A percentile compares a stretch with the other conserved stretches of the same genome.
Evolutionary conservation across 306 rosid species (phyloP).

Genomic region (Quillaja saponaria): DNA sequence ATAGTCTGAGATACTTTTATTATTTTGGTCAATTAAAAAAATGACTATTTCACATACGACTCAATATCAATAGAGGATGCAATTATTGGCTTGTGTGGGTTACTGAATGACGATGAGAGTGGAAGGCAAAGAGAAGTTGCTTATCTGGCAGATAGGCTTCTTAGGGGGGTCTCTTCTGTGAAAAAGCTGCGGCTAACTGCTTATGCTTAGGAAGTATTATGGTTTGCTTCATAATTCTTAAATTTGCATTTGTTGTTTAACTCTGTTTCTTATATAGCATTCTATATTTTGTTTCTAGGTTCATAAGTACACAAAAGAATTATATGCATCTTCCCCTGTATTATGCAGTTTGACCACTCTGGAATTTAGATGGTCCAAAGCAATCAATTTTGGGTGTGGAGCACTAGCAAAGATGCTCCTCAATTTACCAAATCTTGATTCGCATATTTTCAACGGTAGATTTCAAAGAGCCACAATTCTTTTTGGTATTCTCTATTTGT

Average conservation of each 20-base stretch:
- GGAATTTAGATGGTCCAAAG: background rate
- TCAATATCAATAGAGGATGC: background rate
- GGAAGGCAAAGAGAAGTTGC: background rate
- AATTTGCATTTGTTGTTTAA: background rate
- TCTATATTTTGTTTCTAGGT: background rate
- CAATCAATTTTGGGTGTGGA: background rate
- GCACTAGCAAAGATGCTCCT: background rate
- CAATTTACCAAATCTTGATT: background rate
- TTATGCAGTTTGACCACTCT: background rate
- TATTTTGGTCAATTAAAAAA: no score
- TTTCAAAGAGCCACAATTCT: background rate
- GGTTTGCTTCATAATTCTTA: no score
- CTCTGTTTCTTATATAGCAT: no score
- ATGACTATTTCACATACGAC: no score
- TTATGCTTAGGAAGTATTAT: background rate
- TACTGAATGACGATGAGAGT: background rate
- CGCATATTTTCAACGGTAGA: background rate
- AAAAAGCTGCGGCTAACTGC: background rate
- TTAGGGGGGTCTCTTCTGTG: background rate
- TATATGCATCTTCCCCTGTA: background rate
- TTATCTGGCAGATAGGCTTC: conserved; percentile 1
- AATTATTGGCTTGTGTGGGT: background rate
- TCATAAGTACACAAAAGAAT: background rate
- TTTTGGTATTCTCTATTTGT: background rate
- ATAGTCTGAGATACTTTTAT: no score